Evolutionary conservation across 768 basidiomycete species (phyloP), one percentile per base, ranked within the genome.

Genomic region (Crucibulum laeve): DNA sequence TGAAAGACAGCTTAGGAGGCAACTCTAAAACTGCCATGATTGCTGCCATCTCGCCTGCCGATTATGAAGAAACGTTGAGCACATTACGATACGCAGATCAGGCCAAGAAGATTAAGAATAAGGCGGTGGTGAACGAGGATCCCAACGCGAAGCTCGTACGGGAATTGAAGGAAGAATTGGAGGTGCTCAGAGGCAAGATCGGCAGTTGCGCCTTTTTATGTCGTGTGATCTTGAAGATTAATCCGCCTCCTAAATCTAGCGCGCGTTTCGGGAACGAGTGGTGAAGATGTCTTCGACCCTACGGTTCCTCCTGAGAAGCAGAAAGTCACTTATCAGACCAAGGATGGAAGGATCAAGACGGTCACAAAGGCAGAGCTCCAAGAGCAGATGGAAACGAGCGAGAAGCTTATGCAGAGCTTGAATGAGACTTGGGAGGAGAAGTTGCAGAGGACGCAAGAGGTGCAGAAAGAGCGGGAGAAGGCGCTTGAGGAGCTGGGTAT

Each of bases 41-140:
- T 52, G 96, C 96, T 40, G 96, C 96, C 28, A 98, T 99, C 49
- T 84, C 92, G 35, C 94, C 93, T n/a, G 94, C 93, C 36, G 93
- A 97, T 67, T 97, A 97, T 58, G 95, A 98, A 52, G 95, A 98
- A 64, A 97, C 95, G 13, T 71, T 98, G 48, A 91, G 91, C 65
- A 98, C 95, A 2, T 71, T 99, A 46, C 87, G 96, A 4, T 98
- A 99, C 65, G 96, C 96, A 53, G 93, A 96, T 74, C 91, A 91
- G 62, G 94, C 95, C 25, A 99, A 99, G 85, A 95, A 95, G 84
- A 99, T 99, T 69, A 97, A 94, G 83, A 99, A 97, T 68, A 95
- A 97, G 71, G 95, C 96, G 13, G 82, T 98, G 46, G 90, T 99
- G 52, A 99, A 99, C 68, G 96, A 99, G 70, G 96, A 99, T 77